Conservation (phyloP, 2,329 filamentous ascomycete genomes). For the Ophiosphaerella narmari region DNA sequence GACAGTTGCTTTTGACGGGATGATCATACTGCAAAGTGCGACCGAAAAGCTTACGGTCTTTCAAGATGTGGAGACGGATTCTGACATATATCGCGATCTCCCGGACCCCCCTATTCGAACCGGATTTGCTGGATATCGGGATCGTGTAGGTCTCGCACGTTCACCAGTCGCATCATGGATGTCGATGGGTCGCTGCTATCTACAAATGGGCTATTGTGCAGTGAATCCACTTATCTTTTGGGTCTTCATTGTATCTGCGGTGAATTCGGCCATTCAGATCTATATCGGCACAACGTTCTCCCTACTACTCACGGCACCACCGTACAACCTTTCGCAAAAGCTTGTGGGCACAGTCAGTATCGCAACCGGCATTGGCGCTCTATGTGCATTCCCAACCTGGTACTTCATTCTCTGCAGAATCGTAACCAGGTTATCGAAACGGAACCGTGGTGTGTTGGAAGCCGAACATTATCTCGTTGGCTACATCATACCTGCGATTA, state of each 20-base stretch:
- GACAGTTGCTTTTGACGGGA: slow-evolving; percentile 49
- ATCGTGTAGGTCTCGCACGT: slow-evolving; percentile 11
- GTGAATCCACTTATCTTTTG: slow-evolving; percentile 40
- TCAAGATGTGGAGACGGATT: slow-evolving; percentile 37
- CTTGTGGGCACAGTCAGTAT: slow-evolving; percentile 26
- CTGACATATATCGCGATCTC: slow-evolving; percentile 29
- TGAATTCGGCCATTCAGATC: slow-evolving; percentile 37
- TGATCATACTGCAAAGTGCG: slow-evolving; percentile 45
- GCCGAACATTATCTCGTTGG: slow-evolving; percentile 39
- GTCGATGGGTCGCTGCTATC: slow-evolving; percentile 27
- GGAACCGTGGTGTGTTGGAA: slow-evolving; percentile 35
- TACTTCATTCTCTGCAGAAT: slow-evolving; percentile 13
- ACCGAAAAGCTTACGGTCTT: slow-evolving; percentile 48
- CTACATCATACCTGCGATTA: slow-evolving; percentile 32
- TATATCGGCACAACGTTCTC: slow-evolving; percentile 35
- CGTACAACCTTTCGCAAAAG: slow-evolving; percentile 25
- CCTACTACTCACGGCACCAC: slow-evolving; percentile 20
- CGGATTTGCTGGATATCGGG: slow-evolving; percentile 10
- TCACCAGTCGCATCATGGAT: slow-evolving; percentile 33
- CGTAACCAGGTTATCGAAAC: slow-evolving; percentile 22
- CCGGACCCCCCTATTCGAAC: slow-evolving; percentile 18
- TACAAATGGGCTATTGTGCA: slow-evolving; percentile 34
- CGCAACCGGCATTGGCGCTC: slow-evolving; percentile 21
- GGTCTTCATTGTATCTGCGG: slow-evolving; percentile 28
- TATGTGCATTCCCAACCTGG: slow-evolving; percentile 21